Evolutionary conservation across 106 monocot species (phyloP).

Genomic region (Chionographis japonica): DNA sequence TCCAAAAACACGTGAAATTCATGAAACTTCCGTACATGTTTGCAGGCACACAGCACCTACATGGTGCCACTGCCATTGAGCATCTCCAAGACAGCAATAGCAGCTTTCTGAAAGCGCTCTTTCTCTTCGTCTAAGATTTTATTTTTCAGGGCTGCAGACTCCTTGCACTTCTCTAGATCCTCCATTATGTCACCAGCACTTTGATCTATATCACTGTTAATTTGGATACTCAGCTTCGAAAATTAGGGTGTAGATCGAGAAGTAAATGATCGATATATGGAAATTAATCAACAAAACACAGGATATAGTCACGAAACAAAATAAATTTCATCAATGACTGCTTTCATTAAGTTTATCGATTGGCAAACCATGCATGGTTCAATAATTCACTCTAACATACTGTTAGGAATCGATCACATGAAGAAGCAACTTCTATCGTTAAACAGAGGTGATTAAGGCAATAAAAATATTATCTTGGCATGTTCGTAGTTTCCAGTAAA

Average conservation of each 20-base stretch:
- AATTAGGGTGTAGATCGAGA: not conserved
- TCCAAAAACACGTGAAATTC: too few species aligned
- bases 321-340: too few species aligned
- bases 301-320: not conserved
- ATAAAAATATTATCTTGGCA: not conserved
- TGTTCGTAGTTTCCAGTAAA: not conserved
- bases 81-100: constrained; percentile 53
- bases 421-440: too few species aligned
- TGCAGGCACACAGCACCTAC: too few species aligned
- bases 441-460: not conserved
- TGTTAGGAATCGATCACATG: too few species aligned
- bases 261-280: not conserved
- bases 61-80: constrained; percentile 21
- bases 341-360: too few species aligned
- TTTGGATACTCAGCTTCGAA: not conserved
- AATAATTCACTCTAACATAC: too few species aligned
- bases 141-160: constrained; percentile 22
- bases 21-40: too few species aligned
- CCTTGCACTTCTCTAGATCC: constrained; percentile 64
- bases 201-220: constrained; percentile 51
- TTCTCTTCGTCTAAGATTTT: constrained; percentile 43
- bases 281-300: not conserved
- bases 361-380: too few species aligned
- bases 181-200: constrained; percentile 38
- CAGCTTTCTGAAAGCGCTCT: constrained; percentile 55